These are phyloP conservation scores for Metarhizium humberi DNA, from an alignment of 2,329 filamentous ascomycete species.

Conservation along the genomic window DNA sequence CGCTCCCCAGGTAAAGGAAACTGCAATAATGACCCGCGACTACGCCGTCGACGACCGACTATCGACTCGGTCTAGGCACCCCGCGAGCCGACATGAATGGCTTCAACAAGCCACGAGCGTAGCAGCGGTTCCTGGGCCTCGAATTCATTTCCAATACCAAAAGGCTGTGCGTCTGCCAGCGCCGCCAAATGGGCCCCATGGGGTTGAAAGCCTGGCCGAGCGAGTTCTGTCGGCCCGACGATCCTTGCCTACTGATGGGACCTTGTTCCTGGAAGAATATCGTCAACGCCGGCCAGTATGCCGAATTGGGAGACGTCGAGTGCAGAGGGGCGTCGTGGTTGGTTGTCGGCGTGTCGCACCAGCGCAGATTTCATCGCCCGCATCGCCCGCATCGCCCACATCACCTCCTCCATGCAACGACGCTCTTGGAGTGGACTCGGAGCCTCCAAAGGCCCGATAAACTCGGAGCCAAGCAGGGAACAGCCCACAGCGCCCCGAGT, in stretches of 20 bases:
- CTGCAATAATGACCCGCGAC: not conserved
- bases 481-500: too few relatives aligned
- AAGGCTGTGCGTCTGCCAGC: too few relatives aligned
- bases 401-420: not conserved
- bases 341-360: not conserved
- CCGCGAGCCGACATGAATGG: too few relatives aligned
- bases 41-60: not conserved
- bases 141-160: too few relatives aligned
- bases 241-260: not conserved
- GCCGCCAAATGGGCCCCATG: not conserved
- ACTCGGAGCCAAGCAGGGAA: not conserved
- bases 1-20: not conserved
- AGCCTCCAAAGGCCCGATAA: not conserved
- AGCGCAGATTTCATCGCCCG: not conserved
- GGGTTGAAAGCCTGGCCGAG: not conserved
- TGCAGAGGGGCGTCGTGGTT: too few relatives aligned
- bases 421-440: not conserved
- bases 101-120: too few relatives aligned
- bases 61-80: not conserved
- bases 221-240: not conserved
- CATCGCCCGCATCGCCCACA: too few relatives aligned
- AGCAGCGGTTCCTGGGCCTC: too few relatives aligned
- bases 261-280: not conserved
- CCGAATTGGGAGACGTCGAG: too few relatives aligned
- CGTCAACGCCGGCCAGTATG: too few relatives aligned